These are phyloP conservation scores for Venturia effusa DNA, from an alignment of 2,329 filamentous ascomycete species.

Conservation along the genomic window DNA sequence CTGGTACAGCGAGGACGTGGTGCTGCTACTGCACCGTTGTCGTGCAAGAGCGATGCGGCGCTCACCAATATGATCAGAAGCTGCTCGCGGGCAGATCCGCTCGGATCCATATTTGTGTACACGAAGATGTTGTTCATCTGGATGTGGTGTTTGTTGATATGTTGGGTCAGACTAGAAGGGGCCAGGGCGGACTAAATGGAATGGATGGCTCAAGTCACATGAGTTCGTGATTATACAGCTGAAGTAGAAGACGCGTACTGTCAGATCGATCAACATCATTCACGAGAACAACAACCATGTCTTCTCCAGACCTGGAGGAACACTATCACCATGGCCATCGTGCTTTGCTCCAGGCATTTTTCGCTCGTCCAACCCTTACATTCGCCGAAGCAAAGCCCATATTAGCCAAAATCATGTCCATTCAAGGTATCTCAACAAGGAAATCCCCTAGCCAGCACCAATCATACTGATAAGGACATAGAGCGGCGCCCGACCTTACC, in stretches of 20 bases:
- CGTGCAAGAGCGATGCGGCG: no score
- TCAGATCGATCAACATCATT: no score
- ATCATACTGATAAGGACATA: conserved; percentile 17
- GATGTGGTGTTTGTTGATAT: no score
- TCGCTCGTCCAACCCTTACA: conserved; percentile 68
- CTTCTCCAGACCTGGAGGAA: not conserved
- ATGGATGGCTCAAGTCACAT: not conserved
- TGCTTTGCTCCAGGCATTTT: conserved; percentile 82
- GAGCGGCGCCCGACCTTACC: conserved; percentile 39
- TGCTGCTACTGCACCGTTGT: no score
- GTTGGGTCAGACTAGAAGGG: no score
- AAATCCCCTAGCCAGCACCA: not conserved
- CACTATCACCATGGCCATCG: conserved; percentile 58
- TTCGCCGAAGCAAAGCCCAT: conserved; percentile 61
- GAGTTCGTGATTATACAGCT: not conserved
- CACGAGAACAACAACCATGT: not conserved
- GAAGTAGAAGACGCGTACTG: not conserved
- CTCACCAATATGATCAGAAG: no score
- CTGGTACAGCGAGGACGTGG: no score
- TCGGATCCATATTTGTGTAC: no score
- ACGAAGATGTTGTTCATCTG: no score
- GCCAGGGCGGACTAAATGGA: no score
- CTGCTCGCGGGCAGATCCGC: no score
- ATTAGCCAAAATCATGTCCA: conserved; percentile 64
- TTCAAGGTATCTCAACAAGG: conserved; percentile 31